A percentile compares a stretch with the other conserved stretches of the same genome.
Evolutionary conservation across 306 rosid species (phyloP).

Genomic region (Clitoria ternatea): DNA sequence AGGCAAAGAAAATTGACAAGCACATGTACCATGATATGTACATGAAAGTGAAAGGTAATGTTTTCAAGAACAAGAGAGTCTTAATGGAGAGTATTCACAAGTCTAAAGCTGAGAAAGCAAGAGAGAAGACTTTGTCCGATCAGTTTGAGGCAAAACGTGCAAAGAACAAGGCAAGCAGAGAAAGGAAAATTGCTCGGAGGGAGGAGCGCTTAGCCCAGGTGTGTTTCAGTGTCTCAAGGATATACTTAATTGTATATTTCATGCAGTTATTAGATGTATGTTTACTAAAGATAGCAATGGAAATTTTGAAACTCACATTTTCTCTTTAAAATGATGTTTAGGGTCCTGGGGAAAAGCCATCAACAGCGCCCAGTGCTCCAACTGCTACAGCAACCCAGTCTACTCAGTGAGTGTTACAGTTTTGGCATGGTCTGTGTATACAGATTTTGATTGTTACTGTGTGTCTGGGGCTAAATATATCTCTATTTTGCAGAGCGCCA

Average conservation of each 20-base stretch:
- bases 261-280: neutral
- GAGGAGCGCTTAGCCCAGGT: slow-evolving; percentile 45
- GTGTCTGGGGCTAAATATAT: neutral
- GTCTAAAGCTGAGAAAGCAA: slow-evolving; percentile 44
- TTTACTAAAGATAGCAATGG: neutral
- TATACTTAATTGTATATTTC: neutral
- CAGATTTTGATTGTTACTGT: neutral
- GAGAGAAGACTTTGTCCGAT: slow-evolving; percentile 43
- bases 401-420: slow-evolving; percentile 46
- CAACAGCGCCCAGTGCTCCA: slow-evolving; percentile 37
- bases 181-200: slow-evolving; percentile 38
- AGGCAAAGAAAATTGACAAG: slow-evolving; percentile 40
- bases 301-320: neutral
- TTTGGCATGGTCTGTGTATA: neutral
- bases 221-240: neutral
- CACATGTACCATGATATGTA: slow-evolving; percentile 47
- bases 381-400: slow-evolving; percentile 43
- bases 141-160: slow-evolving; percentile 49
- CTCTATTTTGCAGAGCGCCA: slow-evolving; percentile 40
- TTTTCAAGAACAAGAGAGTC: slow-evolving; percentile 44
- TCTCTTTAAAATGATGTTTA: slow-evolving; percentile 1
- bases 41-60: slow-evolving; percentile 46
- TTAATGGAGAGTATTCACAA: slow-evolving; percentile 49
- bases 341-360: slow-evolving; percentile 71
- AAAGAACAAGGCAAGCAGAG: slow-evolving; percentile 51